Conservation (phyloP, 2,329 filamentous ascomycete species). For the Domatiomyces globalis region DNA sequence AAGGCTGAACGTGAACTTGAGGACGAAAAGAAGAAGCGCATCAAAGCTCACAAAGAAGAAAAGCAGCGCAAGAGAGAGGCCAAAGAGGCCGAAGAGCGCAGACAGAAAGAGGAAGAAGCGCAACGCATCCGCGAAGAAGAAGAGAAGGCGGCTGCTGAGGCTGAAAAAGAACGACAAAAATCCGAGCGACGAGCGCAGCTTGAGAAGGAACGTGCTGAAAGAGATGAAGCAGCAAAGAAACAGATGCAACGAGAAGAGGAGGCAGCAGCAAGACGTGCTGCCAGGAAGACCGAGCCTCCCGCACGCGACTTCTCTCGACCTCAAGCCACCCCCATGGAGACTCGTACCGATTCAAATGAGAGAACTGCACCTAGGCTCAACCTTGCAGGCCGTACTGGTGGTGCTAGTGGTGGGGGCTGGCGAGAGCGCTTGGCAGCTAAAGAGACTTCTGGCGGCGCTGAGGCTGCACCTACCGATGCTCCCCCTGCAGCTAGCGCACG, state of each 20-base stretch:
- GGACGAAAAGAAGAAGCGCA: conserved; percentile 72
- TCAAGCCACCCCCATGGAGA: conserved; percentile 26
- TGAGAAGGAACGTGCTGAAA: conserved; percentile 47
- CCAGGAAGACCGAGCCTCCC: conserved; percentile 43
- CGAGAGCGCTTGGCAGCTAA: conserved; percentile 46
- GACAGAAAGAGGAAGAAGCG: conserved; percentile 72
- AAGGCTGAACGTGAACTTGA: conserved; percentile 87
- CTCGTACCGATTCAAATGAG: conserved; percentile 38
- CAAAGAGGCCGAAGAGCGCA: conserved; percentile 68
- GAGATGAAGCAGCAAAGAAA: conserved; percentile 46
- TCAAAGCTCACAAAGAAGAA: conserved; percentile 76
- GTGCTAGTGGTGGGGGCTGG: conserved; percentile 38
- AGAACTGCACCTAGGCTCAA: conserved; percentile 41
- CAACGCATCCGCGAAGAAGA: conserved; percentile 66
- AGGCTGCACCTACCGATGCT: conserved; percentile 4
- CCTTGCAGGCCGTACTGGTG: conserved; percentile 37
- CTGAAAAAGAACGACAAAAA: conserved; percentile 61
- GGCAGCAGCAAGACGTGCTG: conserved; percentile 60
- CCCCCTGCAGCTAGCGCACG: conserved; percentile 7
- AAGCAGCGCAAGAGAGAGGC: conserved; percentile 71
- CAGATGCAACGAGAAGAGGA: conserved; percentile 81
- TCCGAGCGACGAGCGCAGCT: conserved; percentile 53
- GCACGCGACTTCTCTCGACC: conserved; percentile 18
- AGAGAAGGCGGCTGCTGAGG: conserved; percentile 64
- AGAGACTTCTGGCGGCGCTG: conserved; percentile 18